phyloP scores from a whole-genome alignment of 768 basidiomycete genomes.

The Boletus vinaceobasis region DNA sequence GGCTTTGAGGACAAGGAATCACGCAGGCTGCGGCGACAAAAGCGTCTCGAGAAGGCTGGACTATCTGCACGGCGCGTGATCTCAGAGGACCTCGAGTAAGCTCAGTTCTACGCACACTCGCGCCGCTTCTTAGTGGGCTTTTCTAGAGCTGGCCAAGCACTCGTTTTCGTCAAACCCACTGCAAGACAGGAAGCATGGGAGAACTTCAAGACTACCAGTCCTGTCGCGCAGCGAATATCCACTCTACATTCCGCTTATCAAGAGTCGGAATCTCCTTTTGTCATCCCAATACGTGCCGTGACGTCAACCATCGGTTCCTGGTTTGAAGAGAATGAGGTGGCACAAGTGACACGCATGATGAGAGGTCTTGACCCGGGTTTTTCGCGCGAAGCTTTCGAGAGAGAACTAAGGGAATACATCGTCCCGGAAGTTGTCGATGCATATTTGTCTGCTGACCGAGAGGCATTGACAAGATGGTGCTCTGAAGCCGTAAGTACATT shows the following conservation, averaged over 20 bases:
- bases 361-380: constrained; percentile 86
- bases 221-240: constrained; percentile 59
- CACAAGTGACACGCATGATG: constrained; percentile 88
- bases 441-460: constrained; percentile 86
- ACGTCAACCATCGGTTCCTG: constrained; percentile 83
- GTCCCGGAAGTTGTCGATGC: constrained; percentile 97
- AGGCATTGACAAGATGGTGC: constrained; percentile 86
- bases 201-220: constrained; percentile 71
- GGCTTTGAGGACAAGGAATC: constrained; percentile 96
- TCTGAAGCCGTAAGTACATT: constrained; percentile 78
- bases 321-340: constrained; percentile 98
- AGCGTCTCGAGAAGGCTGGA: constrained; percentile 82
- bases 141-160: constrained; percentile 74
- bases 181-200: constrained; percentile 80
- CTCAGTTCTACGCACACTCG: constrained; percentile 5
- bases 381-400: constrained; percentile 80
- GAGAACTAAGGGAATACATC: constrained; percentile 93
- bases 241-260: constrained; percentile 71
- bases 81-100: constrained; percentile 79
- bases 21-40: constrained; percentile 74
- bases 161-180: constrained; percentile 83
- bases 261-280: constrained; percentile 90
- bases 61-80: constrained; percentile 49
- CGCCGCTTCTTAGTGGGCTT: not conserved
- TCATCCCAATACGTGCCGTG: constrained; percentile 76